Percentiles rank a stretch among this genome's conserved stretches.
These are phyloP conservation scores for Lasiodiplodia theobromae DNA, from an alignment of 2,329 filamentous ascomycete species.

Conservation along the genomic window DNA sequence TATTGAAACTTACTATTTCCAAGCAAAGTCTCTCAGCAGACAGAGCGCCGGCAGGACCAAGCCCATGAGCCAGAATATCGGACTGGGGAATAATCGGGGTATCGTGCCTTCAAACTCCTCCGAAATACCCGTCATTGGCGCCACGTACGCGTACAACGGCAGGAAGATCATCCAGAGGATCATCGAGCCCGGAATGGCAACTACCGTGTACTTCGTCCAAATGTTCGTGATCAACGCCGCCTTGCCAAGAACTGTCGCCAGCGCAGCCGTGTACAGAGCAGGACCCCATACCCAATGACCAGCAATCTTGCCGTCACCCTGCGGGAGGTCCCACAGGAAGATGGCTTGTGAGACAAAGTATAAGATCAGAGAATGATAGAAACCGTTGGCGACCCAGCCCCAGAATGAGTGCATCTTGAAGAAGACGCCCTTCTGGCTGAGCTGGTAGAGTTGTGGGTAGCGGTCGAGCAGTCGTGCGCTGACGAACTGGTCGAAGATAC, in stretches of 20 bases:
- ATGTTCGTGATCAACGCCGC: slow-evolving; percentile 94
- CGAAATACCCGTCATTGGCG: slow-evolving; percentile 81
- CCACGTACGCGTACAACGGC: slow-evolving; percentile 84
- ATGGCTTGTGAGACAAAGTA: slow-evolving; percentile 85
- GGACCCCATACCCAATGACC: slow-evolving; percentile 99
- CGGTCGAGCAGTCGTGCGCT: slow-evolving; percentile 91
- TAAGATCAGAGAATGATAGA: slow-evolving; percentile 94
- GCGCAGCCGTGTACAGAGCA: slow-evolving; percentile 90
- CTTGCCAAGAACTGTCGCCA: slow-evolving; percentile 92
- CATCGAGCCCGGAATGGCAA: slow-evolving; percentile 94
- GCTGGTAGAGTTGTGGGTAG: slow-evolving; percentile 93
- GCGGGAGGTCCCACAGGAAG: slow-evolving; percentile 80
- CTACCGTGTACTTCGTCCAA: slow-evolving; percentile 98
- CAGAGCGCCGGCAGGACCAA: slow-evolving; percentile 81
- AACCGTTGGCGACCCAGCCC: slow-evolving; percentile 91
- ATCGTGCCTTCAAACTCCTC: slow-evolving; percentile 86
- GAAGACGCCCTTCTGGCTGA: slow-evolving; percentile 91
- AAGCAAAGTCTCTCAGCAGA: slow-evolving; percentile 85
- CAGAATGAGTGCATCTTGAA: slow-evolving; percentile 93
- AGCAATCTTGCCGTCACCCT: slow-evolving; percentile 78
- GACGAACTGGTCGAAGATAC: slow-evolving; percentile 97
- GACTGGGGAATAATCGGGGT: slow-evolving; percentile 78
- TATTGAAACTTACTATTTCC: slow-evolving; percentile 75
- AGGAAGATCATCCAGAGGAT: slow-evolving; percentile 90
- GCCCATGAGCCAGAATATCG: slow-evolving; percentile 92